Percentiles rank a stretch among this genome's conserved stretches.
Evolutionary conservation across 2,329 filamentous ascomycete genomes (phyloP).

Genomic region (Teratosphaeria epicoccoides): DNA sequence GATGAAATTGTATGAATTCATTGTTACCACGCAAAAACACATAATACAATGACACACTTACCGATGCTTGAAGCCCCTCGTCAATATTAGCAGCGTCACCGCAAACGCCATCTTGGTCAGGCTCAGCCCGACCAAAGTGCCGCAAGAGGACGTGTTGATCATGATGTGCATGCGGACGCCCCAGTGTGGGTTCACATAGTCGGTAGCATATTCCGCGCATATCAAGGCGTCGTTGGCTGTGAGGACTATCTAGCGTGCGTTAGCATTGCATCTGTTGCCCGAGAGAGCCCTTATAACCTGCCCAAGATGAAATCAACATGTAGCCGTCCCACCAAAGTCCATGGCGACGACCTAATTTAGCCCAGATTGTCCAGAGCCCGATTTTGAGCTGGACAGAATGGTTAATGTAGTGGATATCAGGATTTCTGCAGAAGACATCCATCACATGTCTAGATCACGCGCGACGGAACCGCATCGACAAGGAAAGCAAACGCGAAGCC

Average conservation of each 20-base stretch:
- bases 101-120: neutral
- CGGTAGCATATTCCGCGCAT: neutral
- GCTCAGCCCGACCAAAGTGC: neutral
- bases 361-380: neutral
- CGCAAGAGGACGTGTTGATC: neutral
- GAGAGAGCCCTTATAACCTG: too few species aligned
- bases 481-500: too few species aligned
- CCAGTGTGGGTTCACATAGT: neutral
- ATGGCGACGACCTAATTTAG: neutral
- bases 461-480: neutral
- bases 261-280: too few species aligned
- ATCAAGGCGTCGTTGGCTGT: neutral
- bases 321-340: neutral
- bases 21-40: neutral
- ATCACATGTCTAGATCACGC: neutral
- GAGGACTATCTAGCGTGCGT: neutral
- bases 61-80: neutral
- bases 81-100: neutral
- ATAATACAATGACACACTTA: neutral
- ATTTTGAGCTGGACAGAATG: neutral
- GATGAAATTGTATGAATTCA: neutral
- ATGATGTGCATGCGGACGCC: neutral
- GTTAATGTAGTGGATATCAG: neutral
- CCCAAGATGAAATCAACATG: neutral
- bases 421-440: neutral